Conservation (phyloP, 2,329 filamentous ascomycete genomes). For the Pyrenophora graminea region DNA sequence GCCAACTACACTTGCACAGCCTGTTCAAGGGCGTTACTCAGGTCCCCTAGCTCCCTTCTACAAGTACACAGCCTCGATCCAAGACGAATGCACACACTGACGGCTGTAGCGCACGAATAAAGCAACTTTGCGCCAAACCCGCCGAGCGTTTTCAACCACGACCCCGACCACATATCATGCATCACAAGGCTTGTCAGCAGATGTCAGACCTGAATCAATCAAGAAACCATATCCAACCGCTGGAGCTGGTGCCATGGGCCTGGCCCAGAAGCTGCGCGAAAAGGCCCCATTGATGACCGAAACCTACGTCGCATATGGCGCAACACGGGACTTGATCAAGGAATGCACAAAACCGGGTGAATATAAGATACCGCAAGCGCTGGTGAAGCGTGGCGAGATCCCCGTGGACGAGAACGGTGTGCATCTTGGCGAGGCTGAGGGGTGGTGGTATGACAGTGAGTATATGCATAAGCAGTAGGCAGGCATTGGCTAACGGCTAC, state of each 20-base stretch:
- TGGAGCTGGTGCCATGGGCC: conserved; percentile 20
- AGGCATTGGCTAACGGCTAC: conserved; percentile 15
- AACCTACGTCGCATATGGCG: conserved; percentile 78
- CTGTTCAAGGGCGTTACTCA: conserved; percentile 38
- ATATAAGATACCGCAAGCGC: conserved; percentile 73
- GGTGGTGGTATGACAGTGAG: conserved; percentile 83
- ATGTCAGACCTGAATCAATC: conserved; percentile 21
- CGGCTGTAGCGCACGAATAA: conserved; percentile 25
- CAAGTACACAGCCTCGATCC: conserved; percentile 21
- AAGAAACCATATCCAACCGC: conserved; percentile 23
- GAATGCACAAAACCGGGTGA: conserved; percentile 72
- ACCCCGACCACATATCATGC: conserved; percentile 29
- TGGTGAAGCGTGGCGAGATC: conserved; percentile 68
- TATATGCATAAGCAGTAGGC: not conserved
- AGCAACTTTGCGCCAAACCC: conserved; percentile 21
- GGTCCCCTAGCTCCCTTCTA: conserved; percentile 18
- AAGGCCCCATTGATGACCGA: conserved; percentile 50
- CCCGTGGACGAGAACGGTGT: conserved; percentile 76
- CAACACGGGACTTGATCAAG: conserved; percentile 78
- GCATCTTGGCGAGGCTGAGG: conserved; percentile 74
- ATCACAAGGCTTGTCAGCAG: conserved; percentile 22
- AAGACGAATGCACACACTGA: conserved; percentile 18
- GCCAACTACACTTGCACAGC: conserved; percentile 44
- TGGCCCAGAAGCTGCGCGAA: conserved; percentile 39
- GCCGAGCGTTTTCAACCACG: conserved; percentile 32